These are phyloP conservation scores for Metschnikowia kunwiensis DNA, from an alignment of 805 yeast genomes.

Conservation along the genomic window DNA sequence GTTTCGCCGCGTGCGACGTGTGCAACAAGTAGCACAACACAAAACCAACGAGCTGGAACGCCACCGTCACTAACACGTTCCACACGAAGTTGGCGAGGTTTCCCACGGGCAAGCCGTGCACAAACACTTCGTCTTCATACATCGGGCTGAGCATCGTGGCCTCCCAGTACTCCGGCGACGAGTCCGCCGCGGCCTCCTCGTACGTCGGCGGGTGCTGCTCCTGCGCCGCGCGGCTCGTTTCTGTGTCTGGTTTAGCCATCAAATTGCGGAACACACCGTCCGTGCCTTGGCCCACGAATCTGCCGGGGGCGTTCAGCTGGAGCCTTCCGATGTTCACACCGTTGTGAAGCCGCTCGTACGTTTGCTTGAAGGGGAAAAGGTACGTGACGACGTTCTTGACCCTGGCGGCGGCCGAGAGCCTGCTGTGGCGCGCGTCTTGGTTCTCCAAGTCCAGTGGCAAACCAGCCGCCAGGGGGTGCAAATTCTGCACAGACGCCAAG, in stretches of 20 bases:
- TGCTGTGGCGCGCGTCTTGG: conserved; percentile 19
- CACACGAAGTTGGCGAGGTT: conserved; percentile 82
- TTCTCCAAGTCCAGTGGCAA: conserved; percentile 27
- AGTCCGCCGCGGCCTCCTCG: conserved; percentile 92
- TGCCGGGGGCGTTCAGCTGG: conserved; percentile 43
- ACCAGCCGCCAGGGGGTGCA: not conserved
- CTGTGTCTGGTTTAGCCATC: conserved; percentile 80
- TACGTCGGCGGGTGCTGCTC: conserved; percentile 79
- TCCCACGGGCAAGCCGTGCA: conserved; percentile 96
- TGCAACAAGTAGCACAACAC: conserved; percentile 85
- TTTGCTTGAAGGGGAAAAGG: conserved; percentile 39
- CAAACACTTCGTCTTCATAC: conserved; percentile 84
- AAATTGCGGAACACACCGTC: conserved; percentile 95
- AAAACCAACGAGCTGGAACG: conserved; percentile 93
- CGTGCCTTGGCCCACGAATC: conserved; percentile 45
- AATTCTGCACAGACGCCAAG: conserved; percentile 3
- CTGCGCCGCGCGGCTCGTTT: conserved; percentile 25
- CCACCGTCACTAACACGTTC: conserved; percentile 85
- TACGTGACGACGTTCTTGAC: conserved; percentile 31
- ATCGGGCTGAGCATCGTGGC: conserved; percentile 75
- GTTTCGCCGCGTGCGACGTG: conserved; percentile 95
- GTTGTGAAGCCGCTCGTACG: conserved; percentile 41
- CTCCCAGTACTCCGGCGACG: conserved; percentile 97
- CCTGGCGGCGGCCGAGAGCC: conserved; percentile 30
- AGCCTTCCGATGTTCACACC: conserved; percentile 42